Conservation (phyloP, 2,329 filamentous ascomycete genomes). For the Cladosporium sp. region DNA sequence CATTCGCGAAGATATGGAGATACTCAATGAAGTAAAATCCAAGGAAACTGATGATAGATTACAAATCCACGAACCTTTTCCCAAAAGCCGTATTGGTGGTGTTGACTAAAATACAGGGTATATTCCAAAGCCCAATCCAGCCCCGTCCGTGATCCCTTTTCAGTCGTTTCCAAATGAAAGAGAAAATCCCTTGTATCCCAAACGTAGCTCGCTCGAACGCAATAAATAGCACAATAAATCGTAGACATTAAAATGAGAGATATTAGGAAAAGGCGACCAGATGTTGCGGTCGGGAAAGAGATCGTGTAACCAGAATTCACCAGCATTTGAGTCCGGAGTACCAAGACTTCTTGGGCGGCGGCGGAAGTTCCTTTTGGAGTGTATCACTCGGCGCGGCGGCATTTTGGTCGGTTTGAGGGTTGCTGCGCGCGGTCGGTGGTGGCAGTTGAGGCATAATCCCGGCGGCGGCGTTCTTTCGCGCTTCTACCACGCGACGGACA, state of each 20-base stretch:
- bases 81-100: background rate
- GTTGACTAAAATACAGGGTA: constrained; percentile 12
- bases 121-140: background rate
- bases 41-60: too few species aligned
- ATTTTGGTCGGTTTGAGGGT: constrained; percentile 15
- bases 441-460: constrained; percentile 29
- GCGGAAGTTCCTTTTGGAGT: constrained; percentile 5
- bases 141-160: too few species aligned
- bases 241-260: too few species aligned
- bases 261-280: too few species aligned
- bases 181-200: background rate
- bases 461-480: constrained; percentile 41
- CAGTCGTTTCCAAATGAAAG: background rate
- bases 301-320: too few species aligned
- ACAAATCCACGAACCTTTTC: too few species aligned
- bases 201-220: constrained; percentile 6
- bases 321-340: constrained; percentile 10
- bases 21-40: too few species aligned
- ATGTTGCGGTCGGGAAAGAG: too few species aligned
- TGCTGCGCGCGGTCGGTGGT: constrained; percentile 23
- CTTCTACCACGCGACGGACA: constrained; percentile 57
- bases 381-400: background rate
- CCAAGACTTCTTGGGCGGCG: constrained; percentile 1
- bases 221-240: background rate
- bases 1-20: too few species aligned